Percentiles rank a stretch among this genome's conserved stretches.
Evolutionary conservation across 768 basidiomycete genomes (phyloP).

Genomic region (Russula griseocarnosa): DNA sequence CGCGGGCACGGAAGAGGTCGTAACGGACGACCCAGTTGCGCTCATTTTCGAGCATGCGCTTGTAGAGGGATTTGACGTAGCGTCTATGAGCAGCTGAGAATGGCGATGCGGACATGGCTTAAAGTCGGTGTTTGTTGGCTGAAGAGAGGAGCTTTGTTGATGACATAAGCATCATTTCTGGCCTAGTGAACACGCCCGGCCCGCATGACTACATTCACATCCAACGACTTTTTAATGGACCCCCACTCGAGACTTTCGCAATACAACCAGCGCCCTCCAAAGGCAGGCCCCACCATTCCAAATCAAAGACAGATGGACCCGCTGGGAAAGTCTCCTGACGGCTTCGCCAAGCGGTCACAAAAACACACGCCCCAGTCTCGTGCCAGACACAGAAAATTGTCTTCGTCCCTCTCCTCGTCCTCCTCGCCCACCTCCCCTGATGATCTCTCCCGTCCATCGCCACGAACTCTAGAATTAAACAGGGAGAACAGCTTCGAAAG

Average conservation of each 20-base stretch:
- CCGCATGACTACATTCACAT: background rate
- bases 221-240: conserved; percentile 48
- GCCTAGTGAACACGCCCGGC: no score
- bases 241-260: conserved; percentile 71
- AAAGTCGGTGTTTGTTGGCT: background rate
- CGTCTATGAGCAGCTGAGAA: conserved; percentile 73
- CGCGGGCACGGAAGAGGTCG: conserved; percentile 81
- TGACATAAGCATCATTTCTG: background rate
- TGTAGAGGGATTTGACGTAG: conserved; percentile 91
- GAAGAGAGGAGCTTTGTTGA: no score
- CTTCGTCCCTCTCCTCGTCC: conserved; percentile 20
- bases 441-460: conserved; percentile 55
- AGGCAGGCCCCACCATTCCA: conserved; percentile 54
- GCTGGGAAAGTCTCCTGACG: conserved; percentile 40
- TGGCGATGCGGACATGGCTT: conserved; percentile 51
- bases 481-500: conserved; percentile 71
- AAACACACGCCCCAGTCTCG: no score
- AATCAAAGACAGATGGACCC: conserved; percentile 45
- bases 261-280: conserved; percentile 69
- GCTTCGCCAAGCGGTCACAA: conserved; percentile 42
- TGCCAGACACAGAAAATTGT: background rate
- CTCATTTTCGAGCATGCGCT: conserved; percentile 79
- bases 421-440: conserved; percentile 21
- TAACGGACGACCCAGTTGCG: conserved; percentile 88
- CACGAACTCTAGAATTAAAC: conserved; percentile 73